Evolutionary conservation across 2,329 filamentous ascomycete species (phyloP), one percentile per base, ranked within the genome.

Genomic region (Pseudogymnoascus sp.): DNA sequence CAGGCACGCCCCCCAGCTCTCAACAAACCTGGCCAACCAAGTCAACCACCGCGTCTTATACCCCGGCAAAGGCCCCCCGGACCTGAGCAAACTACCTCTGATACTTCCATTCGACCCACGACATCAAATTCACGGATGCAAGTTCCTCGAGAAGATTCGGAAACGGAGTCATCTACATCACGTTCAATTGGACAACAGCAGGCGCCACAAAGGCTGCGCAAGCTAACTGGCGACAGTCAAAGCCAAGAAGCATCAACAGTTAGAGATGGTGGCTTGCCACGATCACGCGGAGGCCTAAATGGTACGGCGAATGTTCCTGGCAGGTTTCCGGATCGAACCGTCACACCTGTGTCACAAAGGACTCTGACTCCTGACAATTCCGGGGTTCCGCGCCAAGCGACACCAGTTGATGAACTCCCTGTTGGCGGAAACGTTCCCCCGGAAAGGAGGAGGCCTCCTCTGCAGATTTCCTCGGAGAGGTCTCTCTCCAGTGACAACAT

Each of bases 361-460:
- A 64, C 69, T 38, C 62, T 62, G 7, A 72, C 71, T 47, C 70
- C 70, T 35, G 72, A 74, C 6, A 65, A 65, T 42, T 65, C 60
- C 33, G 68, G 29, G 6, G 29, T 35, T 56, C 29, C 50, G n/a
- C 50, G 59, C 33, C 59, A 72, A 47, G 61, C 68, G 14, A 71
- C 72, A 47, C 70, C 70, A 35, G 63, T 73, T 35, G 50, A 56
- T 35, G 50, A 56, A 4, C 50, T 56, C 6, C 72, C 72, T 16
- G 68, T 68, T 26, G 70, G 71, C 19, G 60, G 72, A 61, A 60
- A 70, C 1, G 61, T 70, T 16, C 70, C 71, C 40, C 71, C 72
- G 0, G 73, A 74, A 63, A 64, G 72, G 64, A 69, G 73, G 8
- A 70, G 72, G 61, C 73, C 73, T 37, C 72, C 72, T 50, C 70